Conservation (phyloP, 768 basidiomycete species). For the Hysterangium stoloniferum region DNA sequence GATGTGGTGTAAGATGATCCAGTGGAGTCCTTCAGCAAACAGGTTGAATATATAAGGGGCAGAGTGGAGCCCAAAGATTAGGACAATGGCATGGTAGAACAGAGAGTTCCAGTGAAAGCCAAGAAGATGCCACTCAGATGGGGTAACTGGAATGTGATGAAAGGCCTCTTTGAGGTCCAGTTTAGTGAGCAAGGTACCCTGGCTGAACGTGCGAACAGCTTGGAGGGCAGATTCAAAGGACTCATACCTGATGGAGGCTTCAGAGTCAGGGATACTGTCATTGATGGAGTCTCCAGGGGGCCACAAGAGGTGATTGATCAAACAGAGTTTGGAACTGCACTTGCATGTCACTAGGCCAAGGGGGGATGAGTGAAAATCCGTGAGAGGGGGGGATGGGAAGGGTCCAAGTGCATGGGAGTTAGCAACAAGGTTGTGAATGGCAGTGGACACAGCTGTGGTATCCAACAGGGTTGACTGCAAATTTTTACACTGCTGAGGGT, state of each 20-base stretch:
- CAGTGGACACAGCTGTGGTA: constrained; percentile 11
- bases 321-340: constrained; percentile 15
- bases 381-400: constrained; percentile 15
- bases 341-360: constrained; percentile 15
- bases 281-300: constrained; percentile 16
- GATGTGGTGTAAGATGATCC: constrained; percentile 31
- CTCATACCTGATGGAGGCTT: constrained; percentile 26
- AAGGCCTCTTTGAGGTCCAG: constrained; percentile 32
- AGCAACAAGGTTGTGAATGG: constrained; percentile 13
- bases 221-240: constrained; percentile 14
- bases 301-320: constrained; percentile 20
- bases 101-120: constrained; percentile 25
- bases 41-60: constrained; percentile 36
- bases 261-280: constrained; percentile 22
- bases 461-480: constrained; percentile 13
- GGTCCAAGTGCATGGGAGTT: constrained; percentile 15
- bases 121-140: constrained; percentile 26
- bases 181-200: constrained; percentile 25
- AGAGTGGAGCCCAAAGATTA: constrained; percentile 27
- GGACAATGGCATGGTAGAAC: constrained; percentile 25
- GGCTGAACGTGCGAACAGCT: constrained; percentile 16
- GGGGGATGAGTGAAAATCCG: constrained; percentile 17
- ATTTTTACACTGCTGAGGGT: constrained; percentile 15
- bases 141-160: constrained; percentile 27
- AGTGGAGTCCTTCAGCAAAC: constrained; percentile 33